Percentiles rank a stretch among this genome's conserved stretches.
phyloP scores from a whole-genome alignment of 352 stramenopile genomes.

The Phytophthora agathidicida region DNA sequence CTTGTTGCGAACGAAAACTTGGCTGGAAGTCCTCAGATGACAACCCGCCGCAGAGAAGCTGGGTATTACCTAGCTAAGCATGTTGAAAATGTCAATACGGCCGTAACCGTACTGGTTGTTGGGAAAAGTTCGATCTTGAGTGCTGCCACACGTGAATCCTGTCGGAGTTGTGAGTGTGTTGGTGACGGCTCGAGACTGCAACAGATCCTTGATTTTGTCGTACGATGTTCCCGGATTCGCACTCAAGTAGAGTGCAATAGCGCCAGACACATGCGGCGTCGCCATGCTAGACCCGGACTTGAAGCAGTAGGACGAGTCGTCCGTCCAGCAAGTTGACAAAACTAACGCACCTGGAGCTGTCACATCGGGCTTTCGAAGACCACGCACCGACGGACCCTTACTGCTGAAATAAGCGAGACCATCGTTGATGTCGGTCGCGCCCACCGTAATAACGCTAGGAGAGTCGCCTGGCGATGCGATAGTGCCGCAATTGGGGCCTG shows the following conservation, averaged over 20 bases:
- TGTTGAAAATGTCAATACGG: slow-evolving; percentile 46
- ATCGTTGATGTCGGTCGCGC: slow-evolving; percentile 56
- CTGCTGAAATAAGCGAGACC: slow-evolving; percentile 54
- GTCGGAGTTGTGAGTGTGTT: slow-evolving; percentile 34
- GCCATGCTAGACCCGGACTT: slow-evolving; percentile 77
- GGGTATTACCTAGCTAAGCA: slow-evolving; percentile 22
- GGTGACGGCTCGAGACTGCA: slow-evolving; percentile 38
- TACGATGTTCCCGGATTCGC: slow-evolving; percentile 42
- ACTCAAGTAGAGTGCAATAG: slow-evolving; percentile 60
- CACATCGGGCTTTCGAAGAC: slow-evolving; percentile 60
- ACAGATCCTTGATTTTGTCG: slow-evolving; percentile 45
- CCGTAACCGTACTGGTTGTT: slow-evolving; percentile 72
- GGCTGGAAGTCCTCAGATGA: no score
- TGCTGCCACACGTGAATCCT: slow-evolving; percentile 45
- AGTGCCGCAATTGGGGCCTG: slow-evolving; percentile 50
- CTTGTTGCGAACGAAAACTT: no score
- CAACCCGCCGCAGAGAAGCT: background rate
- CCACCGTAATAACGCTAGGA: slow-evolving; percentile 63
- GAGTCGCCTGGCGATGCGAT: slow-evolving; percentile 63
- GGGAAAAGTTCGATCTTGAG: slow-evolving; percentile 45
- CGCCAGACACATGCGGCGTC: slow-evolving; percentile 60
- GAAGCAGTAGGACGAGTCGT: slow-evolving; percentile 53
- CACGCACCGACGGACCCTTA: slow-evolving; percentile 52
- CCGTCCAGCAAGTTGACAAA: slow-evolving; percentile 53
- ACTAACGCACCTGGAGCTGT: slow-evolving; percentile 53